phyloP scores from a whole-genome alignment of 805 yeast species.

The Hanseniaspora lachancei region DNA sequence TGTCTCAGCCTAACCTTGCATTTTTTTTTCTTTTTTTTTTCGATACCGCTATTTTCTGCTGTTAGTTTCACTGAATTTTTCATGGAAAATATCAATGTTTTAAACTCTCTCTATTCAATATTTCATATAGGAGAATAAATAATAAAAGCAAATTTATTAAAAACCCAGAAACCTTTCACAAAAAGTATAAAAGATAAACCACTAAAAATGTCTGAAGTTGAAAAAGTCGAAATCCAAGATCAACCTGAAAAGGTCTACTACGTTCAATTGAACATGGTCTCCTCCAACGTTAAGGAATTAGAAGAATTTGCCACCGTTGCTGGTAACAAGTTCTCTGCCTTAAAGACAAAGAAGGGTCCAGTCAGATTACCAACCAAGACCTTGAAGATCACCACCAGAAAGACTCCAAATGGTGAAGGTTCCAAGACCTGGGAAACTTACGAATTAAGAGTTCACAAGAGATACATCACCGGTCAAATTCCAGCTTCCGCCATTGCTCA shows the following conservation, averaged over 20 bases:
- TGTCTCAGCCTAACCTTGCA: too few relatives aligned
- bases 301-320: constrained; percentile 88
- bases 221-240: constrained; percentile 64
- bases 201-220: constrained; percentile 59
- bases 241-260: constrained; percentile 71
- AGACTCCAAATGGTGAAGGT: constrained; percentile 99
- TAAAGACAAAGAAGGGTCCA: constrained; percentile 81
- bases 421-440: constrained; percentile 99
- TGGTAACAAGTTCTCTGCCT: constrained; percentile 44
- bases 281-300: constrained; percentile 96
- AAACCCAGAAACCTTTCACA: constrained; percentile 8
- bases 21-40: too few relatives aligned
- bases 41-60: too few relatives aligned
- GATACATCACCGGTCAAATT: constrained; percentile 95
- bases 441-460: constrained; percentile 99
- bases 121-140: too few relatives aligned
- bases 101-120: too few relatives aligned
- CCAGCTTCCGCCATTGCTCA: constrained; percentile 52
- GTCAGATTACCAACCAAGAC: constrained; percentile 99
- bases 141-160: not conserved
- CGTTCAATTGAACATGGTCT: constrained; percentile 97
- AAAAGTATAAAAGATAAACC: constrained; percentile 30
- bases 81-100: too few relatives aligned
- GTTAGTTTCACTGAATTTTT: too few relatives aligned
- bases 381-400: constrained; percentile 96